These are phyloP conservation scores for Prunus yedoensis DNA, from an alignment of 331 rosid genomes.

Conservation along the genomic window DNA sequence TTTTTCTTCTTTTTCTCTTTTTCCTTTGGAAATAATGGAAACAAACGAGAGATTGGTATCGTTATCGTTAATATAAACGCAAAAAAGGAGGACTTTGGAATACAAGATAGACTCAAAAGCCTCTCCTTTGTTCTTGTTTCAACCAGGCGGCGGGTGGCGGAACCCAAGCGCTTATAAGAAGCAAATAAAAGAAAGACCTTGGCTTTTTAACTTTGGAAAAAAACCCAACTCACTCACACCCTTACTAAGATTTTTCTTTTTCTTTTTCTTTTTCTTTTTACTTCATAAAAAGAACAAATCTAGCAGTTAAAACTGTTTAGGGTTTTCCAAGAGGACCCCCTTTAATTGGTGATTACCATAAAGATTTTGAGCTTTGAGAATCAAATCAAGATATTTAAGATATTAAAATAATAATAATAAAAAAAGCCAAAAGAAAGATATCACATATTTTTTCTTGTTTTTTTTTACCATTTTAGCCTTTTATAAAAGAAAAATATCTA, in stretches of 20 bases:
- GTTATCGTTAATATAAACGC: constrained; percentile 6
- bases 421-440: no score
- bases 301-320: constrained; percentile 17
- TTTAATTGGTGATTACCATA: constrained; percentile 18
- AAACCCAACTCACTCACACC: neutral
- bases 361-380: constrained; percentile 29
- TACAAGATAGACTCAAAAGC: constrained; percentile 36
- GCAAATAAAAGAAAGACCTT: neutral
- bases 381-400: constrained; percentile 11
- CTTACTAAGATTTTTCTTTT: constrained; percentile 6
- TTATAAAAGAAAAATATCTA: neutral
- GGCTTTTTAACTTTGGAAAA: neutral
- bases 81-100: constrained; percentile 24
- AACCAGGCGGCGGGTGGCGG: constrained; percentile 77
- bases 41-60: neutral
- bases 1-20: neutral
- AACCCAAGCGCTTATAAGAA: constrained; percentile 22
- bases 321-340: constrained; percentile 20
- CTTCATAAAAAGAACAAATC: neutral
- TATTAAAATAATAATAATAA: no score
- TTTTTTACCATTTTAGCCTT: neutral
- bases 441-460: neutral
- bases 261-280: neutral
- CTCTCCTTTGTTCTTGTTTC: constrained; percentile 27
- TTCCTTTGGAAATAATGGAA: neutral